Evolutionary conservation across 169 alveolate species (phyloP).

Genomic region (Amoebophrya sp.): DNA sequence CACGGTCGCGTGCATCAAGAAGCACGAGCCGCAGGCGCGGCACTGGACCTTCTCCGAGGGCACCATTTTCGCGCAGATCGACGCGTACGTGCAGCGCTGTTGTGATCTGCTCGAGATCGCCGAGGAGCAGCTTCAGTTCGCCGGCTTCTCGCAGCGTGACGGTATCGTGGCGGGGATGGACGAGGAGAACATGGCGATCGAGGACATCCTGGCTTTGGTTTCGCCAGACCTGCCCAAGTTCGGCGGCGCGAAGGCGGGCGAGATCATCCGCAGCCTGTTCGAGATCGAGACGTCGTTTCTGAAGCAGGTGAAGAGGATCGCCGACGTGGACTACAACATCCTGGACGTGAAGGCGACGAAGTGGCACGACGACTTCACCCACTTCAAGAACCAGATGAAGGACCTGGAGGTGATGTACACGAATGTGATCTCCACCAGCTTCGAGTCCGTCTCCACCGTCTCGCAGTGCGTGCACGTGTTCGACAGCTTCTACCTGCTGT

Average conservation of each 20-base stretch:
- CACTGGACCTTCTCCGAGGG: conserved; percentile 70
- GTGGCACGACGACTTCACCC: conserved; percentile 85
- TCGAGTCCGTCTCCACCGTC: conserved; percentile 61
- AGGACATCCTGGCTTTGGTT: neutral
- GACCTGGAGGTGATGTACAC: conserved; percentile 61
- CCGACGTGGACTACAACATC: conserved; percentile 64
- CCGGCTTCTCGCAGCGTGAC: conserved; percentile 31
- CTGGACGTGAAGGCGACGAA: conserved; percentile 78
- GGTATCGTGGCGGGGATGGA: neutral
- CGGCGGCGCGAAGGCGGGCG: conserved; percentile 73
- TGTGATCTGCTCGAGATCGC: conserved; percentile 78
- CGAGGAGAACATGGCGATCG: neutral
- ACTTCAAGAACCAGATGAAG: conserved; percentile 69
- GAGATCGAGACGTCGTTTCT: conserved; percentile 60
- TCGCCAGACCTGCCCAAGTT: conserved; percentile 37
- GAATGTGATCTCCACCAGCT: conserved; percentile 54
- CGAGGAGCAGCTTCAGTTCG: conserved; percentile 75
- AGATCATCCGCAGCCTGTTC: conserved; percentile 55
- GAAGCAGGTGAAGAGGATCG: conserved; percentile 55
- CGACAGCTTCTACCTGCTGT: conserved; percentile 66
- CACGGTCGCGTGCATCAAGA: conserved; percentile 48
- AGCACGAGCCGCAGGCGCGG: conserved; percentile 40
- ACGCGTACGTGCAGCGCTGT: conserved; percentile 88
- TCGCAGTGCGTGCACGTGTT: conserved; percentile 53
- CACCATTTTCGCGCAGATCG: conserved; percentile 78